Evolutionary conservation across 2,329 filamentous ascomycete genomes (phyloP).

Genomic region (Drechslera avenae): DNA sequence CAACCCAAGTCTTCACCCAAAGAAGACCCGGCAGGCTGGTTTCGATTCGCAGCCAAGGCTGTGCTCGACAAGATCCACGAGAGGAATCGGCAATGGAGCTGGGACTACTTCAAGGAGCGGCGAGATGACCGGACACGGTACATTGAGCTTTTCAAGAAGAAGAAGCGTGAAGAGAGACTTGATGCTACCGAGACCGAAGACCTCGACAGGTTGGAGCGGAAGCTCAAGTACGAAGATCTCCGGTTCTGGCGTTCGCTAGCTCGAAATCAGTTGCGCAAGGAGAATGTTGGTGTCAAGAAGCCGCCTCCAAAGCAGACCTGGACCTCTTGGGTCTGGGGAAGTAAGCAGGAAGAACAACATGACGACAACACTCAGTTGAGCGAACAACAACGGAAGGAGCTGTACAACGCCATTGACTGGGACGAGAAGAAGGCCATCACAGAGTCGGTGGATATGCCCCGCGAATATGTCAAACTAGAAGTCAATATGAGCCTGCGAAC

Average conservation of each 20-base stretch:
- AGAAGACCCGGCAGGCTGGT: conserved; percentile 90
- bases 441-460: conserved; percentile 85
- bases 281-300: conserved; percentile 88
- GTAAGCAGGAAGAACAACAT: conserved; percentile 64
- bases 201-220: conserved; percentile 78
- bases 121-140: conserved; percentile 88
- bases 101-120: conserved; percentile 92
- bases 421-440: conserved; percentile 91
- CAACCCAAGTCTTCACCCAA: conserved; percentile 86
- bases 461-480: conserved; percentile 90
- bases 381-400: conserved; percentile 92
- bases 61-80: conserved; percentile 95
- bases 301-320: conserved; percentile 79
- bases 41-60: conserved; percentile 87
- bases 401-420: conserved; percentile 98
- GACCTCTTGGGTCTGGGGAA: conserved; percentile 85
- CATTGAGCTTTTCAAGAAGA: conserved; percentile 95
- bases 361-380: conserved; percentile 79
- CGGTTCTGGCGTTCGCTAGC: conserved; percentile 96
- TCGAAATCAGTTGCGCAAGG: conserved; percentile 91
- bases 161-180: conserved; percentile 71
- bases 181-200: conserved; percentile 72
- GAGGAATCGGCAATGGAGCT: conserved; percentile 89
- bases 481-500: conserved; percentile 92
- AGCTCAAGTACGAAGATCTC: conserved; percentile 90